phyloP scores from a whole-genome alignment of 495 filamentous ascomycete species.

The Penicillium desertorum region DNA sequence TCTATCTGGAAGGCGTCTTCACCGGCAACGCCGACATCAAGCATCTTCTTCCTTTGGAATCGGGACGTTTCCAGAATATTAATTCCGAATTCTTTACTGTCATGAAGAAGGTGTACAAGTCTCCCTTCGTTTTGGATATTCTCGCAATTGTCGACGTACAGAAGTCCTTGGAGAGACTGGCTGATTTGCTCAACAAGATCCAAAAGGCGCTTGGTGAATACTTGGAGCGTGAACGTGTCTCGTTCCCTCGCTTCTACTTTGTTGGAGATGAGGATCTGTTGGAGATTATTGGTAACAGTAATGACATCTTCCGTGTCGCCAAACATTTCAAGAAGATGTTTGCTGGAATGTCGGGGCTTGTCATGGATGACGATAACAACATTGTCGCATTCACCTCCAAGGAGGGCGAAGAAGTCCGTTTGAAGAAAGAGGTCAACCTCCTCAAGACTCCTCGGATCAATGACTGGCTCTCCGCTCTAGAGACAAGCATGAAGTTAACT shows the following conservation, averaged over 20 bases:
- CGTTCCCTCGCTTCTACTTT: conserved; percentile 98
- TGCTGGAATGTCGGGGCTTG: conserved; percentile 83
- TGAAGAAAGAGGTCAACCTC: conserved; percentile 88
- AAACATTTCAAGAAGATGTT: conserved; percentile 99
- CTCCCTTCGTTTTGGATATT: conserved; percentile 90
- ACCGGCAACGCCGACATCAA: conserved; percentile 99
- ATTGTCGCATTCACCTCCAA: conserved; percentile 94
- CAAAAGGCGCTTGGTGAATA: conserved; percentile 99
- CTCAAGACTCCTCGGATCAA: conserved; percentile 94
- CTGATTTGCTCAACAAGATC: conserved; percentile 96
- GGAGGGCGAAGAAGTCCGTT: conserved; percentile 83
- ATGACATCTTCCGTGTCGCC: conserved; percentile 89
- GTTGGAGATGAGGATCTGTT: conserved; percentile 97
- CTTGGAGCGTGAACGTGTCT: conserved; percentile 92
- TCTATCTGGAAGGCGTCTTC: conserved; percentile 98
- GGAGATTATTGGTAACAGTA: conserved; percentile 99
- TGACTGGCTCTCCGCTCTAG: conserved; percentile 90
- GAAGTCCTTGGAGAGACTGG: conserved; percentile 89
- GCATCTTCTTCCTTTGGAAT: conserved; percentile 93
- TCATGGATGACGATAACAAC: conserved; percentile 84
- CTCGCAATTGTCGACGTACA: conserved; percentile 93
- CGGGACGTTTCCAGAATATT: conserved; percentile 95
- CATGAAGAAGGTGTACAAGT: conserved; percentile 98
- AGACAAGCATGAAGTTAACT: conserved; percentile 90
- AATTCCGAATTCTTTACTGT: conserved; percentile 96